Evolutionary conservation across 768 basidiomycete species (phyloP).

Genomic region (Piloderma croceum): DNA sequence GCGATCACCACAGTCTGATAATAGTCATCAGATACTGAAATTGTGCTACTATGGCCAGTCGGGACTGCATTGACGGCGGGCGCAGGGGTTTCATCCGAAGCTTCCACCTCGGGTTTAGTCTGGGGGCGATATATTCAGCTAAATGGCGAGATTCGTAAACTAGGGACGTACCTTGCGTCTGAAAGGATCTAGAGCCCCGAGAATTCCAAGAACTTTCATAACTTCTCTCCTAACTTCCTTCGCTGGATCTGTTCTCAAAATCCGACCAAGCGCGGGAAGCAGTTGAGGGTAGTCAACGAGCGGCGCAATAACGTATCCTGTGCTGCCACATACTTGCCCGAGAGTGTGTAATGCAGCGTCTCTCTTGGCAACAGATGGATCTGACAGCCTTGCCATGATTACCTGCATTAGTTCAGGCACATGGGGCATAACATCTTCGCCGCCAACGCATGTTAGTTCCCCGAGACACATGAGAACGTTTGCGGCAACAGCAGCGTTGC

Average conservation of each 20-base stretch:
- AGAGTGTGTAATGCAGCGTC: conserved; percentile 92
- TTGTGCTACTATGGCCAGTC: conserved; percentile 53
- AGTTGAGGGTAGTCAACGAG: conserved; percentile 89
- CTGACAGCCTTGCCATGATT: conserved; percentile 84
- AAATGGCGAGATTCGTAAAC: neutral
- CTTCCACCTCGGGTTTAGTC: conserved; percentile 59
- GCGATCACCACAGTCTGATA: conserved; percentile 95
- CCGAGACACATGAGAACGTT: conserved; percentile 93
- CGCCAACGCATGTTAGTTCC: conserved; percentile 87
- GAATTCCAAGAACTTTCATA: conserved; percentile 90
- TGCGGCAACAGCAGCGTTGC: conserved; percentile 82
- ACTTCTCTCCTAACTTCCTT: conserved; percentile 77
- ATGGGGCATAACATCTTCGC: conserved; percentile 81
- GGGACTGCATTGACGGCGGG: conserved; percentile 66
- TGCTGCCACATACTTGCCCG: conserved; percentile 93
- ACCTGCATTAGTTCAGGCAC: conserved; percentile 87
- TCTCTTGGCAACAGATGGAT: conserved; percentile 81
- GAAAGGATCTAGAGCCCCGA: conserved; percentile 96
- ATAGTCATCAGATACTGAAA: conserved; percentile 82
- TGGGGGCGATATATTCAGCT: conserved; percentile 18
- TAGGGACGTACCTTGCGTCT: conserved; percentile 67
- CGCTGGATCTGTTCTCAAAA: conserved; percentile 76
- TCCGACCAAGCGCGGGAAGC: conserved; percentile 76
- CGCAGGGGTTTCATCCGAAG: conserved; percentile 53
- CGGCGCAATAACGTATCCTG: conserved; percentile 90